A percentile compares a stretch with the other conserved stretches of the same genome.
These are phyloP conservation scores for Fragosphaeria purpurea DNA, from an alignment of 2,329 filamentous ascomycete species.

Conservation along the genomic window DNA sequence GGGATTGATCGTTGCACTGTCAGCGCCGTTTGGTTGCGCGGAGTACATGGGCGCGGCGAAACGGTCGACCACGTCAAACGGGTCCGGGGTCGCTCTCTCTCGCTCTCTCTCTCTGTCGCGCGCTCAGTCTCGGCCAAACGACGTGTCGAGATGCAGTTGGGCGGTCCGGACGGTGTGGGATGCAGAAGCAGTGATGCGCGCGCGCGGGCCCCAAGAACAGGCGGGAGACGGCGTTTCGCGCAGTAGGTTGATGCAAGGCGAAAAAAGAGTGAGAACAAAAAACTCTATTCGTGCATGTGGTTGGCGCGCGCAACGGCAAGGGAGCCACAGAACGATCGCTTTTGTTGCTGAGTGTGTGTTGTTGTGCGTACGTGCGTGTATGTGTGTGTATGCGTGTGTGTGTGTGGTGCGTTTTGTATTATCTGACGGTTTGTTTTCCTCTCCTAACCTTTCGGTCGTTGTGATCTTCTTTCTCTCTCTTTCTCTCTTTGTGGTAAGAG, in stretches of 20 bases:
- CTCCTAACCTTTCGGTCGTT: not conserved
- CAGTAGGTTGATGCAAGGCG: conserved; percentile 29
- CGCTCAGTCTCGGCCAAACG: conserved; percentile 29
- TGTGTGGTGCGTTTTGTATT: too few relatives aligned
- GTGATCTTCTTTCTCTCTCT: too few relatives aligned
- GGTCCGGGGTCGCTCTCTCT: conserved; percentile 20
- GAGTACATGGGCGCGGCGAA: conserved; percentile 45
- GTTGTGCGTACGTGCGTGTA: too few relatives aligned
- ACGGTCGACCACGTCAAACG: conserved; percentile 29
- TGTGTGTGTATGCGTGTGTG: too few relatives aligned
- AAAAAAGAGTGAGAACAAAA: conserved; percentile 14
- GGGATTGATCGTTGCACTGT: conserved; percentile 84
- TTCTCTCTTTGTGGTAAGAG: too few relatives aligned
- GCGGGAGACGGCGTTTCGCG: conserved; percentile 22
- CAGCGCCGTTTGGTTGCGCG: conserved; percentile 62
- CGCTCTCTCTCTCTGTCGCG: too few relatives aligned
- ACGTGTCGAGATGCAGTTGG: conserved; percentile 56
- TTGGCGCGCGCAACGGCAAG: conserved; percentile 26
- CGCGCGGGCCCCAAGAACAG: conserved; percentile 16
- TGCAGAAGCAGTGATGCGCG: conserved; percentile 19
- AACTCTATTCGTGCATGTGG: conserved; percentile 36
- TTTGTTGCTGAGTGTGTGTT: too few relatives aligned
- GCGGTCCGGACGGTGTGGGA: conserved; percentile 22
- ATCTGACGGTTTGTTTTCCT: too few relatives aligned
- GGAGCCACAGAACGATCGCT: not conserved